Evolutionary conservation across 257 asterid genomes (phyloP), one percentile per base, ranked within the genome.

Genomic region (Solanum appendiculatum): DNA sequence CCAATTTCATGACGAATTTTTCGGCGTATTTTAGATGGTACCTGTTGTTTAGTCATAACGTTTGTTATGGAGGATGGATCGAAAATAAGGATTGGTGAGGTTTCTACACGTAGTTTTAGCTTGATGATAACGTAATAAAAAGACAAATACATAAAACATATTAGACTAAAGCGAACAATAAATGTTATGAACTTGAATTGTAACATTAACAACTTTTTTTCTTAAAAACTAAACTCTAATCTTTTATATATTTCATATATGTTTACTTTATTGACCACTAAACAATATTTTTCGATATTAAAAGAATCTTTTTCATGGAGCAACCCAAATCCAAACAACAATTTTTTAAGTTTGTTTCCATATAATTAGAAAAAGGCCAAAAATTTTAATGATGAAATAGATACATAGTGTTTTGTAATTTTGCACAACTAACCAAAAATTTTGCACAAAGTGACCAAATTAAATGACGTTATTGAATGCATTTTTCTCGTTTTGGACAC

Each of bases 381-480:
- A 87, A 86, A 88, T 46, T 63, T 51, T 46, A 88, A 91, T 85
- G 78, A 85, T 87, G 84, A 75, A 87, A 34, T 89, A 78, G 42
- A 72, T 36, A 72, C 80, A 36, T 58, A 85, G 84, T 63, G 87
- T 88, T 86, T 39, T 75, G 83, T 75, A 33, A 40, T 44, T 78
- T 78, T 78, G n/a, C 84, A 44, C 3, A 78, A 78, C 40, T 78
- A 78, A 78, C 84, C 63, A 78, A 44, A 86, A 85, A 9, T 46
- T n/a, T 68, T 73, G 34, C 64, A 54, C n/a, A 69, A 18, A 83
- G 23, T 27, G 60, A 69, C 86, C 89, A 85, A 89, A 88, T 31
- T 18, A n/a, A 80, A 63, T 91, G 92, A 89, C 91, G 86, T 86
- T 75, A 58, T 23, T n/a, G 36, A 54, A 31, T 63, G 90, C 91